Evolutionary conservation across 768 basidiomycete species (phyloP), one percentile per base, ranked within the genome.

Genomic region (Gymnopilus dilepis): DNA sequence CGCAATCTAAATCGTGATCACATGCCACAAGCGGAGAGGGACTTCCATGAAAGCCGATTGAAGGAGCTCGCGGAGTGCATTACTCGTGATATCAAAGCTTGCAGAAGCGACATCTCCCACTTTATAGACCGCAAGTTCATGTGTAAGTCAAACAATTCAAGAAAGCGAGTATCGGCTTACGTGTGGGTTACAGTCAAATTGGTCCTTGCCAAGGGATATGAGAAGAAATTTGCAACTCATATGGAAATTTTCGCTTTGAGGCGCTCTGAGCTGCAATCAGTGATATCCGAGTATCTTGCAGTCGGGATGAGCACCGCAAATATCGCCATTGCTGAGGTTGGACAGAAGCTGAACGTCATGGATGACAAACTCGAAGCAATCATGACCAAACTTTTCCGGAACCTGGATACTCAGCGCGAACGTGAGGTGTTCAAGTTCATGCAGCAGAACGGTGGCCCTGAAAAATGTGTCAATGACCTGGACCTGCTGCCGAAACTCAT

Each of bases 91-190:
- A 81, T 82, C 62, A 73, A 70, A 19, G 61, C 67, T 6, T 79
- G 78, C 40, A 76, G 76, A 4, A 76, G 76, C 47, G 72, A 72
- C 8, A 76, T 79, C 58, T 77, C 80, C 43, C 66, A 74, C 7
- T 83, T 79, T 58, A 50, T 73, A 56, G 76, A 77, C 52, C 73
- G 75, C 40, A 66, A 71, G 17, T 63, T 76, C 21, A 59, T 77
- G 2, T 69, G 75, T 76, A 13, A 60, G 45, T 42, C 24, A 28
- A 13, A 34, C 19, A n/a, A 6, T 22, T 9, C 33, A 9, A 22
- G 13, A 12, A 43, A 17, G 33, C 33, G 33, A 34, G 33, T 34
- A 34, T 28, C 19, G 8, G 5, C 8, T 45, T 31, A 19, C 1
- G 6, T 21, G 22, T 24, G 13, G 11, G 21, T 3, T 7, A 17